Evolutionary conservation across 2,329 filamentous ascomycete genomes (phyloP).

Genomic region (Plectosphaerella plurivora): DNA sequence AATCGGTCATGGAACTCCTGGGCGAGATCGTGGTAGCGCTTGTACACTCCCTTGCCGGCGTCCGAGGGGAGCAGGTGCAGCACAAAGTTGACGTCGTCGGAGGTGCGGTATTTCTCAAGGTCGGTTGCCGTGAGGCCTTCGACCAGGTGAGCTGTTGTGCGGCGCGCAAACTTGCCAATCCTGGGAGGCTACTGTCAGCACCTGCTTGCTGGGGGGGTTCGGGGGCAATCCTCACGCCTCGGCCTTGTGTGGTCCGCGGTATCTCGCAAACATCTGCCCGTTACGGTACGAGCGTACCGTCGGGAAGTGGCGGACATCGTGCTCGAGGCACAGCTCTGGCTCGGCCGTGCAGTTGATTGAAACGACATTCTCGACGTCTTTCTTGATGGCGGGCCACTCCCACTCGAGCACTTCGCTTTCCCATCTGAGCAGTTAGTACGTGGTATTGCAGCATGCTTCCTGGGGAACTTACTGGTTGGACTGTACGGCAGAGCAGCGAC

Average conservation of each 20-base stretch:
- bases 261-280: slow-evolving; percentile 26
- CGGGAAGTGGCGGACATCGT: slow-evolving; percentile 38
- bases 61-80: slow-evolving; percentile 27
- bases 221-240: slow-evolving; percentile 25
- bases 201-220: neutral
- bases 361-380: slow-evolving; percentile 8
- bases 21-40: slow-evolving; percentile 27
- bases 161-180: slow-evolving; percentile 3
- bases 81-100: slow-evolving; percentile 38
- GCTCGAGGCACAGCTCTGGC: slow-evolving; percentile 31
- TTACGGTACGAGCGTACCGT: slow-evolving; percentile 37
- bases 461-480: neutral
- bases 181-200: neutral
- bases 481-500: neutral
- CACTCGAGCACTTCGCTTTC: slow-evolving; percentile 8
- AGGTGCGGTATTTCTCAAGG: slow-evolving; percentile 22
- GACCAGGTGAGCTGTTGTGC: slow-evolving; percentile 16
- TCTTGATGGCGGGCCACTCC: slow-evolving; percentile 12
- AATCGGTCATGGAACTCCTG: slow-evolving; percentile 31
- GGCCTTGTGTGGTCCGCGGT: slow-evolving; percentile 37
- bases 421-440: neutral
- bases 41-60: slow-evolving; percentile 16
- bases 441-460: neutral
- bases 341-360: slow-evolving; percentile 35
- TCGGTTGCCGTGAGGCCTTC: slow-evolving; percentile 2